phyloP scores from a whole-genome alignment of 108 stramenopile species.

The Cyclostephanos invisitatus region DNA sequence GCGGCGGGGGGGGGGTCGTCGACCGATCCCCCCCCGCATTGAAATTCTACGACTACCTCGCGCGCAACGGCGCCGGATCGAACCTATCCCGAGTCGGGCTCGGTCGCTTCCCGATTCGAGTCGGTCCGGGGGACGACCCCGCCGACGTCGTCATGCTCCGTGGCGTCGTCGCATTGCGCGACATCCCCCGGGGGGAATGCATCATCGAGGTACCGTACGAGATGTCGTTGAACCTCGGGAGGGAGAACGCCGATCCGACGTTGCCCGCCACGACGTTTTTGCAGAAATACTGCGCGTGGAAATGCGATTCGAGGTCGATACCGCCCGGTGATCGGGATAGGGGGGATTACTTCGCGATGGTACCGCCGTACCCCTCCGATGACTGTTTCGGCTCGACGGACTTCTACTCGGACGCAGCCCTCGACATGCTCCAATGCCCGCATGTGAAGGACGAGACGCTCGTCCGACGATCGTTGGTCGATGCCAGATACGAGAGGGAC shows the following conservation, averaged over 20 bases:
- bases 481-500: slow-evolving; percentile 59
- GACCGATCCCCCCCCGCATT: slow-evolving; percentile 63
- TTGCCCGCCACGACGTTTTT: slow-evolving; percentile 60
- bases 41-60: slow-evolving; percentile 64
- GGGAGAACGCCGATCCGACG: slow-evolving; percentile 68
- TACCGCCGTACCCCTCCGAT: slow-evolving; percentile 55
- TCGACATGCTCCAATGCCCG: slow-evolving; percentile 68
- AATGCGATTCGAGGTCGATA: background rate
- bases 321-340: slow-evolving; percentile 21
- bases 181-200: slow-evolving; percentile 68
- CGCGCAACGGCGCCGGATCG: slow-evolving; percentile 52
- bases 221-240: slow-evolving; percentile 70
- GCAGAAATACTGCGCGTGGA: slow-evolving; percentile 60
- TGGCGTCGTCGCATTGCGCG: slow-evolving; percentile 67
- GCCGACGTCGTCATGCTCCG: slow-evolving; percentile 45
- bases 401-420: slow-evolving; percentile 63
- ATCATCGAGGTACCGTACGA: slow-evolving; percentile 81
- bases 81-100: slow-evolving; percentile 67
- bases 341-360: slow-evolving; percentile 63
- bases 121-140: slow-evolving; percentile 4
- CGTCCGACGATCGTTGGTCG: slow-evolving; percentile 39
- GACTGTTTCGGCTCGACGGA: slow-evolving; percentile 75
- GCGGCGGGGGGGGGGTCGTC: slow-evolving; percentile 15
- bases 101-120: slow-evolving; percentile 51
- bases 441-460: slow-evolving; percentile 64